Base-by-base conservation (phyloP, 768 basidiomycete species). In the Leccinellum albellum region DNA sequence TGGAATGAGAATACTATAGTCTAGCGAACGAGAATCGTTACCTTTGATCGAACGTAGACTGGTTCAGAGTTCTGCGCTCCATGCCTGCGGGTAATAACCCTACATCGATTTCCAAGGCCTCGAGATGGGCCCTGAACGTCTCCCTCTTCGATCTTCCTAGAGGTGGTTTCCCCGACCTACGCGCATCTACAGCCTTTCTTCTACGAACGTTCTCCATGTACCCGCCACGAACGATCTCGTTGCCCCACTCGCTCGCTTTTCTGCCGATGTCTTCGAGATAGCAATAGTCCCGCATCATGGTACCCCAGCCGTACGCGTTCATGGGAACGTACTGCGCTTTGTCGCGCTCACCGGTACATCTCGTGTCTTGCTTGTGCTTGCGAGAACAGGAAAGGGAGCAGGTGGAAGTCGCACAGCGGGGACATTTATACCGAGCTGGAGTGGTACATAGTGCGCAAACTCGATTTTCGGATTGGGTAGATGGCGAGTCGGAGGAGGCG, bases 231-330 rank as follows among this genome's bases (percentile, higher is more conserved):
- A 79, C 79, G 58, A 91, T 88, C 65, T 91, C 82, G 63, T 74
- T 70, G 0, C 88, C 91, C 86, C 88, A 90, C 13, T 82, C 84
- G 21, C 78, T 76, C n/a, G 88, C 85, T 62, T 81, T 85, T 61
- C 94, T 74, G 21, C 89, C 84, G 29, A 93, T 72, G 17, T 92
- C 89, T 73, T 97, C 94, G 61, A 97, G 76, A 68, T 86, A 94
- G 42, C 79, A 78, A 70, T 94, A 97, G 73, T 97, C 94, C 63
- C 87, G 82, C 86, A 93, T 89, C 86, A 96, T 87, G 26, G 82
- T 80, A 9, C 91, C 91, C 83, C 89, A 92, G 5, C 83, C 82
- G 66, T 93, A 96, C 63, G 84, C 68, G 63, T 91, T 93, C 84
- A 94, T 87, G 13, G 88, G 82, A 15, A 94, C 83, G 67, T 86